Evolutionary conservation across 768 basidiomycete species (phyloP).

Genomic region (Phlebiopsis gigantea): DNA sequence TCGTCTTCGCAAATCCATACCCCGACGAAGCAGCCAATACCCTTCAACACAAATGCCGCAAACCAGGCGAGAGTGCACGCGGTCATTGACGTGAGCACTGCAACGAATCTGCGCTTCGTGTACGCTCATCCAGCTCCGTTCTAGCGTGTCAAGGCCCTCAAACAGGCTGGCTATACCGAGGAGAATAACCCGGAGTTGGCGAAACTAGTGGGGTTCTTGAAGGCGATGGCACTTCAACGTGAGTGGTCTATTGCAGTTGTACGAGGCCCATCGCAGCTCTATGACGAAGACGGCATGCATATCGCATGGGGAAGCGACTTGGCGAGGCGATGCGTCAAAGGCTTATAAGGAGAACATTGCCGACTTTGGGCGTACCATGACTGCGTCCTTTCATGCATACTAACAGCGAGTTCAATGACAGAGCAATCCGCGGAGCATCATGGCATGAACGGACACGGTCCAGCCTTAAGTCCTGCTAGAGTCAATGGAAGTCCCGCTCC

Average conservation of each 20-base stretch:
- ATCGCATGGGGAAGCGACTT: no score
- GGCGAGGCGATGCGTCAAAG: no score
- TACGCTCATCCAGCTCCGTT: background rate
- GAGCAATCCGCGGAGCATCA: background rate
- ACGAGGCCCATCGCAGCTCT: background rate
- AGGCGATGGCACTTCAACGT: slow-evolving; percentile 6
- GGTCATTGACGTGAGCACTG: background rate
- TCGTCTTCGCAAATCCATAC: background rate
- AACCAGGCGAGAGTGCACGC: slow-evolving; percentile 4
- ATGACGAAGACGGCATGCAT: no score
- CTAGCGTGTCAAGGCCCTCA: slow-evolving; percentile 42
- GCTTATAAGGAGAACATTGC: no score
- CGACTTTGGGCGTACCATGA: no score
- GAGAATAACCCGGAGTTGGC: slow-evolving; percentile 41
- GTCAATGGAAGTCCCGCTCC: slow-evolving; percentile 29
- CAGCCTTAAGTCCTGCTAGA: slow-evolving; percentile 5
- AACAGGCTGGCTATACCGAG: slow-evolving; percentile 38
- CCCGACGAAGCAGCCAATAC: background rate
- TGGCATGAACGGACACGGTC: slow-evolving; percentile 22
- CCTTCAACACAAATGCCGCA: background rate
- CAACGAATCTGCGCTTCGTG: background rate
- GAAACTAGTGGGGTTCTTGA: slow-evolving; percentile 34
- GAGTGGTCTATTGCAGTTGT: background rate
- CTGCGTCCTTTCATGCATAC: no score
- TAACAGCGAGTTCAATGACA: background rate